Percentiles rank a stretch among this genome's conserved stretches.
phyloP scores from a whole-genome alignment of 179 eudicot species.

The Spinacia oleracea region DNA sequence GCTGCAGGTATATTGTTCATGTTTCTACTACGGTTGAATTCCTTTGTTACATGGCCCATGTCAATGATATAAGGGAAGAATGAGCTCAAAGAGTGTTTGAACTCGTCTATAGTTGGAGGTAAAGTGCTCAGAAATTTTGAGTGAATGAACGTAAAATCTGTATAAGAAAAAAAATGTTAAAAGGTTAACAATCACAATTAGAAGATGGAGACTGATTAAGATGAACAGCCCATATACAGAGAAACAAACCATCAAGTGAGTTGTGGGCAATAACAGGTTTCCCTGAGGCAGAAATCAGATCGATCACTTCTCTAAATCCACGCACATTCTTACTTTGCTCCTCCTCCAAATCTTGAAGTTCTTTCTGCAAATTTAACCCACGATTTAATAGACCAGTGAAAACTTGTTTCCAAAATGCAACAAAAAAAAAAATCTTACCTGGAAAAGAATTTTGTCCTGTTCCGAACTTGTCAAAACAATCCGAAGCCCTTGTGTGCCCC shows the following conservation, averaged over 20 bases:
- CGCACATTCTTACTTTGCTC: slow-evolving; percentile 61
- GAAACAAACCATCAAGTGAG: slow-evolving; percentile 68
- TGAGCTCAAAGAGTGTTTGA: slow-evolving; percentile 50
- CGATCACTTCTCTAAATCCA: slow-evolving; percentile 96
- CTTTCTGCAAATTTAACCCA: slow-evolving; percentile 45
- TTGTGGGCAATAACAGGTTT: slow-evolving; percentile 88
- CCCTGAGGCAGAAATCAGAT: slow-evolving; percentile 79
- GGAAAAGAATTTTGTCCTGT: slow-evolving; percentile 62
- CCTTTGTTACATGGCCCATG: slow-evolving; percentile 72
- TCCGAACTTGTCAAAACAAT: slow-evolving; percentile 71
- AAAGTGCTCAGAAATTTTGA: slow-evolving; percentile 80
- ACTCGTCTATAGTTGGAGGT: slow-evolving; percentile 68
- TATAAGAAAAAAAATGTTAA: slow-evolving; percentile 21
- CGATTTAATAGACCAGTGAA: neutral
- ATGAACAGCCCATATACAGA: slow-evolving; percentile 23
- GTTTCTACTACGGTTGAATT: slow-evolving; percentile 55
- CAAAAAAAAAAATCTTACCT: slow-evolving; percentile 41
- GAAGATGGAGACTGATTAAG: slow-evolving; percentile 1
- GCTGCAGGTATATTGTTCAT: slow-evolving; percentile 61
- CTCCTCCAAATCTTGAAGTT: slow-evolving; percentile 62
- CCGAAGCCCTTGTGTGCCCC: slow-evolving; percentile 70
- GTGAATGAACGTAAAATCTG: slow-evolving; percentile 83
- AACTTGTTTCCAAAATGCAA: neutral
- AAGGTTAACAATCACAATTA: slow-evolving; percentile 8
- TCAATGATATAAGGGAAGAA: slow-evolving; percentile 67